Percentiles rank a stretch among this genome's conserved stretches.
Evolutionary conservation across 139 green algal genomes (phyloP).

Genomic region (Auxenochlorella pyrenoidosa): DNA sequence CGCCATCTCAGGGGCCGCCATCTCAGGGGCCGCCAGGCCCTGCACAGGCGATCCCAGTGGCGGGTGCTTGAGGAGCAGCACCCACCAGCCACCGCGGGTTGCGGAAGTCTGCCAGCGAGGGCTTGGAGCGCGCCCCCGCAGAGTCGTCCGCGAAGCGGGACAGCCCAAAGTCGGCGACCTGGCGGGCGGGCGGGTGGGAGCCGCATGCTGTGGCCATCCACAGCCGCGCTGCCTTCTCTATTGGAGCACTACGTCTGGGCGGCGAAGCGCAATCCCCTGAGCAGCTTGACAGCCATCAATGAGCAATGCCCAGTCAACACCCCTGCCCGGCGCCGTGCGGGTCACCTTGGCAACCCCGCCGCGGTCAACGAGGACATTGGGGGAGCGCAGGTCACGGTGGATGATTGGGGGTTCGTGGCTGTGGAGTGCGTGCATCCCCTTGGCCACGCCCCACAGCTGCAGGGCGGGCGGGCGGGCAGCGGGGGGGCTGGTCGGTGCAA

Average conservation of each 20-base stretch:
- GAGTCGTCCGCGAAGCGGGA: neutral
- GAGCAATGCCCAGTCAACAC: too few species aligned
- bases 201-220: neutral
- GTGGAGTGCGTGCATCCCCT: constrained; percentile 66
- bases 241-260: too few species aligned
- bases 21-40: too few species aligned
- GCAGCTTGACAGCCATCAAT: too few species aligned
- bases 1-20: too few species aligned
- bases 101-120: neutral
- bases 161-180: neutral
- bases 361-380: constrained; percentile 38
- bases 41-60: too few species aligned
- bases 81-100: constrained; percentile 5
- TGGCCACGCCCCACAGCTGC: constrained; percentile 53
- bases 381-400: constrained; percentile 61
- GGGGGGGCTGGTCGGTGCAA: too few species aligned
- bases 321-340: neutral
- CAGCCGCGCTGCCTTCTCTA: too few species aligned
- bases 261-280: too few species aligned
- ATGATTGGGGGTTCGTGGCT: constrained; percentile 55
- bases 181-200: neutral
- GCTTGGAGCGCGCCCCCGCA: neutral
- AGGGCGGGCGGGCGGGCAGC: neutral
- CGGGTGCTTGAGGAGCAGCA: too few species aligned
- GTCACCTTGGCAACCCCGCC: neutral